Conservation (phyloP, 306 rosid species). For the Canavalia gladiata region DNA sequence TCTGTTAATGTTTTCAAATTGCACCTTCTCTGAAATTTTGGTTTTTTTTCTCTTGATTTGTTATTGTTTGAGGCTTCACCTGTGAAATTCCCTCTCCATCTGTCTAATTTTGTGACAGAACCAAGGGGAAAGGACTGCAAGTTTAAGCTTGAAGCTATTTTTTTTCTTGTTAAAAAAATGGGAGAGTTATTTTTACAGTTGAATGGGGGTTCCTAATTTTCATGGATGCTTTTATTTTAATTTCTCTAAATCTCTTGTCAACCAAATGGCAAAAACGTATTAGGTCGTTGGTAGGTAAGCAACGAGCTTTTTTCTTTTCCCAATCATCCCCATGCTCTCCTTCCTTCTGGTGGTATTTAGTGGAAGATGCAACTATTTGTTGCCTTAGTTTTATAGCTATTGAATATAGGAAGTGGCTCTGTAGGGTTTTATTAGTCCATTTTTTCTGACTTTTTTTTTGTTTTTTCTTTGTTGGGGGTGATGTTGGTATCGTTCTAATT, state of each 20-base stretch:
- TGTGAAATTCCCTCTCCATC: constrained; percentile 33
- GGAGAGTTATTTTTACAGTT: neutral
- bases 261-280: constrained; percentile 48
- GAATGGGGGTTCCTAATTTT: constrained; percentile 36
- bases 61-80: constrained; percentile 17
- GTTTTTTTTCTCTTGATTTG: constrained; percentile 50
- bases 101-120: constrained; percentile 22
- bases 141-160: constrained; percentile 32
- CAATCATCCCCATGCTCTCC: constrained; percentile 11
- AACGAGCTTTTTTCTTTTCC: constrained; percentile 45
- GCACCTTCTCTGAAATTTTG: neutral
- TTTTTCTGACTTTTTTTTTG: neutral
- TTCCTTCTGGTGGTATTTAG: constrained; percentile 44
- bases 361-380: constrained; percentile 47
- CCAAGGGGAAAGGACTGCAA: neutral
- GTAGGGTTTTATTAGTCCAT: constrained; percentile 18
- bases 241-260: constrained; percentile 50
- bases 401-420: constrained; percentile 22
- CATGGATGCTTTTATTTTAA: constrained; percentile 30
- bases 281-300: constrained; percentile 79
- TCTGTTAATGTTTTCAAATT: constrained; percentile 34
- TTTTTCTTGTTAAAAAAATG: neutral
- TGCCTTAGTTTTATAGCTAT: constrained; percentile 26
- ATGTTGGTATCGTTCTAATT: constrained; percentile 17
- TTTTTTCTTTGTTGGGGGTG: neutral